Percentiles rank a stretch among this genome's conserved stretches.
Evolutionary conservation across 768 basidiomycete genomes (phyloP).

Genomic region (Pulveroboletus ravenelii): DNA sequence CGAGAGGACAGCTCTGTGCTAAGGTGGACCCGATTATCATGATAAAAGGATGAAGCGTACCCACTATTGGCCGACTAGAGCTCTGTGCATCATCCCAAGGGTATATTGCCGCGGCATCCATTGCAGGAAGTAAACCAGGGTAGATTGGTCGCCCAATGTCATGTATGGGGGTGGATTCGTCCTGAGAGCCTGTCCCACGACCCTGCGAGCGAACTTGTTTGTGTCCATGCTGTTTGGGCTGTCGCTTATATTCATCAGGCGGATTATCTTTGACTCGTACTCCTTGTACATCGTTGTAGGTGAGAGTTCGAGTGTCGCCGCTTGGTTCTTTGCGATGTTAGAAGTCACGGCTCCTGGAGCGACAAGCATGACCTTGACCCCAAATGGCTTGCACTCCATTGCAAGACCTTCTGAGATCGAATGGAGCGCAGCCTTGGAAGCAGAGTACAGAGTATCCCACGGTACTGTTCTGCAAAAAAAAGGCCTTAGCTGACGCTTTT

Average conservation of each 20-base stretch:
- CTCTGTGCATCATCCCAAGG: slow-evolving; percentile 15
- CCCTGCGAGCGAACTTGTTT: too few species aligned
- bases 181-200: too few species aligned
- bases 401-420: slow-evolving; percentile 58
- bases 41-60: background rate
- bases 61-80: slow-evolving; percentile 13
- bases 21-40: too few species aligned
- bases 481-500: slow-evolving; percentile 1
- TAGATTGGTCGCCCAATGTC: too few species aligned
- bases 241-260: slow-evolving; percentile 54
- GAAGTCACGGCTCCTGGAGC: slow-evolving; percentile 63
- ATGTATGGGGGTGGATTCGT: too few species aligned
- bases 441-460: slow-evolving; percentile 59
- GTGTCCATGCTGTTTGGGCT: slow-evolving; percentile 41
- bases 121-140: slow-evolving; percentile 10
- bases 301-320: slow-evolving; percentile 40
- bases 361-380: slow-evolving; percentile 65
- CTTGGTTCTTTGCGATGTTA: slow-evolving; percentile 56
- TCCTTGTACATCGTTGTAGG: slow-evolving; percentile 56
- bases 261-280: too few species aligned
- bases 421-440: slow-evolving; percentile 56
- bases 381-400: slow-evolving; percentile 73
- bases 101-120: slow-evolving; percentile 26
- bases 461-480: slow-evolving; percentile 50
- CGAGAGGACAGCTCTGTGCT: too few species aligned